A percentile compares a stretch with the other conserved stretches of the same genome.
phyloP scores from a whole-genome alignment of 2,329 filamentous ascomycete genomes.

The Didymellaceae sp. region DNA sequence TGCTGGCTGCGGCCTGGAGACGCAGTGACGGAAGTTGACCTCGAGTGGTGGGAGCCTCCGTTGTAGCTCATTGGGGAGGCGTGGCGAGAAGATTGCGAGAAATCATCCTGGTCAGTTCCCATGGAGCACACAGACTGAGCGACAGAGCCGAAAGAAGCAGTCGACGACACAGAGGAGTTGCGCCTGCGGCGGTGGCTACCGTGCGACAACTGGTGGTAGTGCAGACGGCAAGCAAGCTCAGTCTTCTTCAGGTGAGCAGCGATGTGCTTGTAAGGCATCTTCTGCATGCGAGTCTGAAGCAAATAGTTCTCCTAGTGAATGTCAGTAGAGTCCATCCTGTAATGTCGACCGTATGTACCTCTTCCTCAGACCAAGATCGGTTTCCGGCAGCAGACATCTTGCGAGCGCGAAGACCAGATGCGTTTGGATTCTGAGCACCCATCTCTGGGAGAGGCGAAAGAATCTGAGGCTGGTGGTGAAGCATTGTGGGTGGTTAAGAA shows the following conservation, averaged over 20 bases:
- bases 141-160: slow-evolving; percentile 50
- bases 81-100: slow-evolving; percentile 48
- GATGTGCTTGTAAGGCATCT: slow-evolving; percentile 92
- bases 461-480: slow-evolving; percentile 49
- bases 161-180: slow-evolving; percentile 71
- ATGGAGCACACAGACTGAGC: slow-evolving; percentile 49
- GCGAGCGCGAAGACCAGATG: slow-evolving; percentile 66
- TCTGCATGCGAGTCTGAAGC: slow-evolving; percentile 81
- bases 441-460: slow-evolving; percentile 49
- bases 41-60: slow-evolving; percentile 47
- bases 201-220: slow-evolving; percentile 85
- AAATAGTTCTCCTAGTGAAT: slow-evolving; percentile 77
- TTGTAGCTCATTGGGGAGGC: slow-evolving; percentile 53
- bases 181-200: slow-evolving; percentile 82
- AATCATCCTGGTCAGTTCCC: slow-evolving; percentile 45
- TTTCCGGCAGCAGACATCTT: slow-evolving; percentile 76
- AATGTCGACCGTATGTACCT: slow-evolving; percentile 60
- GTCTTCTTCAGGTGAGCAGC: slow-evolving; percentile 86
- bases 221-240: slow-evolving; percentile 83
- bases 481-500: slow-evolving; percentile 32
- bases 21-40: slow-evolving; percentile 51
- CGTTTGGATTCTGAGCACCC: slow-evolving; percentile 37
- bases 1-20: slow-evolving; percentile 61
- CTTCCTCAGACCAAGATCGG: slow-evolving; percentile 84
- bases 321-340: slow-evolving; percentile 22